Evolutionary conservation across 805 yeast genomes (phyloP), one percentile per base, ranked within the genome.

Genomic region (Metschnikowia chrysomelidarum): DNA sequence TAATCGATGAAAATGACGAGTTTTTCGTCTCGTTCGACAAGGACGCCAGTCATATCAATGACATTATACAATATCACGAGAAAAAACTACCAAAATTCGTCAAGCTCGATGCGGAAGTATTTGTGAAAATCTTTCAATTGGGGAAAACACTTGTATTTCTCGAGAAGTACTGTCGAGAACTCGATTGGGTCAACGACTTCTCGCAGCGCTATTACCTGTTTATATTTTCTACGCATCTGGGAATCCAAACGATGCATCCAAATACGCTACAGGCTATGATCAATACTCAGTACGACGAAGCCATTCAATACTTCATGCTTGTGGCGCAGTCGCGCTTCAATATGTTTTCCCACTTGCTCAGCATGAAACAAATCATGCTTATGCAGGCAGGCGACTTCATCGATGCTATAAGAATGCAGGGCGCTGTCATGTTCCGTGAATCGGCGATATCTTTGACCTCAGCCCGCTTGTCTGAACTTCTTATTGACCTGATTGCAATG

Each of bases 321-420:
- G 54, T 76, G 3, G 49, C 88, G 2, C 66, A 73, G 2, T 32
- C 46, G 5, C 75, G 78, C 41, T 73, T 69, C 46, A 59, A 70
- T 24, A 56, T 82, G 23, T 59, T 64, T 24, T 58, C 64, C 8
- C 87, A 84, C 45, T 54, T 91, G n/a, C 53, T 56, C 4, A 80
- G 79, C 28, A 62, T 86, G 37, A 82, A 82, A 42, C 75, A 75
- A 40, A 76, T 82, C 39, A 63, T 88, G 48, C 57, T 93, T 26
- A 78, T 86, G 69, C 76, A 80, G 5, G 77, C 75, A 37, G 87
- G 91, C n/a, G 96, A 91, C 54, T 83, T 91, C 42, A 77, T 85
- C n/a, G 80, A 84, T 32, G 49, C 76, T 1, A 57, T 91, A 7
- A 69, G 87, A 14, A 50, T 61, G 12, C 75, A 76, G 27, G 84